phyloP scores from a whole-genome alignment of 2,329 filamentous ascomycete genomes.

The Exophiala alcalophila region DNA sequence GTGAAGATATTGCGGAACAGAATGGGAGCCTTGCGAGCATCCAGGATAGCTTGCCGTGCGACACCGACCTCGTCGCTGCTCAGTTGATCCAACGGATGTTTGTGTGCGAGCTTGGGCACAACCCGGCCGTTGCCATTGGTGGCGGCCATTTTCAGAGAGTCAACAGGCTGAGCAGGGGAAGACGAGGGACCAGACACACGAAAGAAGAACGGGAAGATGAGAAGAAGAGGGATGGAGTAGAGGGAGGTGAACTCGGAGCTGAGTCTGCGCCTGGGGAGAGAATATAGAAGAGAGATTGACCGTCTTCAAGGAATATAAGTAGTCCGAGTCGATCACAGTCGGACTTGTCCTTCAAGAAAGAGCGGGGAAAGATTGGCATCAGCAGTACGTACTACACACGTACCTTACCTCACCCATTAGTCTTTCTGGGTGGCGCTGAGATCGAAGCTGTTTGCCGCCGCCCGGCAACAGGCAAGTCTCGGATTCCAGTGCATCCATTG shows the following conservation, averaged over 20 bases:
- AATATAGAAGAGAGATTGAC: no score
- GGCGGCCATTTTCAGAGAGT: constrained; percentile 2
- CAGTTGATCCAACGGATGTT: constrained; percentile 57
- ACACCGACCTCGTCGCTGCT: constrained; percentile 53
- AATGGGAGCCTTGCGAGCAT: constrained; percentile 37
- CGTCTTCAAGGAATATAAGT: background rate
- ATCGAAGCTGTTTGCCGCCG: no score
- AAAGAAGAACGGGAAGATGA: no score
- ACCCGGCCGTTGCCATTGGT: constrained; percentile 15
- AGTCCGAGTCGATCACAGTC: constrained; percentile 2
- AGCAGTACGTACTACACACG: no score
- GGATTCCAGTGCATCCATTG: no score
- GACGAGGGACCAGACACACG: background rate
- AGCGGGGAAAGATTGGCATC: no score
- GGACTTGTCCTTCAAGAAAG: constrained; percentile 3
- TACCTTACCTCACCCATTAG: no score
- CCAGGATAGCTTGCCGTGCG: constrained; percentile 50
- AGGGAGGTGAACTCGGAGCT: no score
- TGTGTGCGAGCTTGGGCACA: constrained; percentile 17
- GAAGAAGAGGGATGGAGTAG: no score
- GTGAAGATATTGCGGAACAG: constrained; percentile 52
- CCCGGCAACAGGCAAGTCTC: no score
- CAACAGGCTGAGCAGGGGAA: background rate
- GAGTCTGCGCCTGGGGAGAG: no score
- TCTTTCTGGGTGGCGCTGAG: no score